A percentile compares a stretch with the other conserved stretches of the same genome.
phyloP scores from a whole-genome alignment of 129 eudicot species.

The Cynara cardunculus region DNA sequence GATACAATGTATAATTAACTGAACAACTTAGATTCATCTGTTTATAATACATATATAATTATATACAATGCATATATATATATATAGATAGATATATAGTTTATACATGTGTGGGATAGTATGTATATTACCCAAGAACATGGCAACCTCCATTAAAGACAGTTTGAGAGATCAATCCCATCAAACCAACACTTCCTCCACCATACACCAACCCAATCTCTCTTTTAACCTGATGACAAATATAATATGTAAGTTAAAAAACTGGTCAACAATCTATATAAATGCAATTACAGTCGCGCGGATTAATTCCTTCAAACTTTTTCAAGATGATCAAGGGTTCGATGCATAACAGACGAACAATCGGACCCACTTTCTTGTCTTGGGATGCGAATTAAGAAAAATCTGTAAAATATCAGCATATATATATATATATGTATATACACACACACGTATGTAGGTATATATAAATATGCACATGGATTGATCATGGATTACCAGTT shows the following conservation, averaged over 20 bases:
- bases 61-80: no score
- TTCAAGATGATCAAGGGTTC: neutral
- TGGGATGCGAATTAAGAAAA: neutral
- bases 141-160: conserved; percentile 65
- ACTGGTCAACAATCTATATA: neutral
- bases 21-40: neutral
- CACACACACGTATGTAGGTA: no score
- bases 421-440: neutral
- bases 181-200: conserved; percentile 74
- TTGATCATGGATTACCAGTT: conserved; percentile 40
- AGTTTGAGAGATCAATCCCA: conserved; percentile 66
- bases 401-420: neutral
- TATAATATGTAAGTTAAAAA: neutral
- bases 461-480: neutral
- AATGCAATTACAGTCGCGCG: no score
- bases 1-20: neutral
- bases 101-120: neutral
- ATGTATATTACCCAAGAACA: conserved; percentile 60
- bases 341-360: no score
- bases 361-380: no score
- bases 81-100: no score
- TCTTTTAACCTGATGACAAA: conserved; percentile 45
- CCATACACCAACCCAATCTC: conserved; percentile 74
- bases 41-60: no score
- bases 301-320: no score